These are phyloP conservation scores for Debaryomyces udenii DNA, from an alignment of 1,139 yeast genomes.

Conservation along the genomic window DNA sequence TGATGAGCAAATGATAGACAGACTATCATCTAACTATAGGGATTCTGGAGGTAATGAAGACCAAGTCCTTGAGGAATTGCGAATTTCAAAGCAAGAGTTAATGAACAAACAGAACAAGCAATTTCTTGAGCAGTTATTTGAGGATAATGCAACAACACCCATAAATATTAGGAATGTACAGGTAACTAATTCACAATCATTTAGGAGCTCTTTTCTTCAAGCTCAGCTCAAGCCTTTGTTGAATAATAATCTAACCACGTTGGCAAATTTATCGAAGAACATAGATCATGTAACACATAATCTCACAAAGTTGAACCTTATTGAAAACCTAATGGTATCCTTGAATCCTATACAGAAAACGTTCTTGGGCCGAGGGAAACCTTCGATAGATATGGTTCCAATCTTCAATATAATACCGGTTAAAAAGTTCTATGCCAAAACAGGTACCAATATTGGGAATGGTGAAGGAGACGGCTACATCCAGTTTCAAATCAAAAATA, in stretches of 20 bases:
- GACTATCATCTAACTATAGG: conserved; percentile 20
- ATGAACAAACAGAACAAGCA: conserved; percentile 42
- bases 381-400: conserved; percentile 52
- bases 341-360: conserved; percentile 35
- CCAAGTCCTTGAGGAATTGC: conserved; percentile 34
- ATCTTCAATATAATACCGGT: conserved; percentile 61
- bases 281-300: conserved; percentile 49
- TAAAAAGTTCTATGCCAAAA: conserved; percentile 71
- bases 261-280: conserved; percentile 38
- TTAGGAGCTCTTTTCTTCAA: conserved; percentile 54
- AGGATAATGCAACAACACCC: conserved; percentile 47
- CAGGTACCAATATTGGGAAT: conserved; percentile 94
- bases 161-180: conserved; percentile 51
- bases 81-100: conserved; percentile 35
- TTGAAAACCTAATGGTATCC: conserved; percentile 46
- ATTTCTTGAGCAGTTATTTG: conserved; percentile 45
- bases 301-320: conserved; percentile 46
- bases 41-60: conserved; percentile 26
- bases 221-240: conserved; percentile 61
- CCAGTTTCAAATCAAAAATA: conserved; percentile 71
- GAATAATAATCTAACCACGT: conserved; percentile 31
- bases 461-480: conserved; percentile 95
- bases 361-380: conserved; percentile 13
- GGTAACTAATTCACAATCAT: conserved; percentile 55
- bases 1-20: conserved; percentile 34